These are phyloP conservation scores for Sindora glabra DNA, from an alignment of 306 rosid genomes.

Conservation along the genomic window DNA sequence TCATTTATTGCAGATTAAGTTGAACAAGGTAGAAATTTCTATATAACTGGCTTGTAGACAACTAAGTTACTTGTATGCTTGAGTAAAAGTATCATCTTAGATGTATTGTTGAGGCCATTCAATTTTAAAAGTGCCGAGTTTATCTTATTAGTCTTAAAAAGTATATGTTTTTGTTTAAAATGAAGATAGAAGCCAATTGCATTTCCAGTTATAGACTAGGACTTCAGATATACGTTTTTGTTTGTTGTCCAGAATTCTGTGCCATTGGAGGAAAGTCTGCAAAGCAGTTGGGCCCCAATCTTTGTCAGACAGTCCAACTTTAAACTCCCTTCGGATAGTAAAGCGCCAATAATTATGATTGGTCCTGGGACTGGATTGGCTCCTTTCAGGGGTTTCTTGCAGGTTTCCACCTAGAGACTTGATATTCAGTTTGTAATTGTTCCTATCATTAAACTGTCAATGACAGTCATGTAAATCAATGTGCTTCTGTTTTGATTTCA, in stretches of 20 bases:
- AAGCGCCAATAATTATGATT: slow-evolving; percentile 85
- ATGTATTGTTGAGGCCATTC: no score
- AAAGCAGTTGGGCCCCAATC: slow-evolving; percentile 91
- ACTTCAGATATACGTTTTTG: neutral
- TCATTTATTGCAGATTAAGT: slow-evolving; percentile 1
- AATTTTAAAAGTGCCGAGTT: no score
- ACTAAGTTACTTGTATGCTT: neutral
- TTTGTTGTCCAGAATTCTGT: slow-evolving; percentile 53
- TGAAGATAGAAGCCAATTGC: neutral
- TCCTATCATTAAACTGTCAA: neutral
- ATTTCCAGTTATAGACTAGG: neutral
- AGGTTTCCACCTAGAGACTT: slow-evolving; percentile 47
- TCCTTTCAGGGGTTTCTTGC: slow-evolving; percentile 99
- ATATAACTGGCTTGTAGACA: neutral
- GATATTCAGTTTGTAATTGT: slow-evolving; percentile 10
- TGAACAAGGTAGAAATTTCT: no score
- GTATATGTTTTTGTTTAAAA: no score
- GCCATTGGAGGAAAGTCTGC: slow-evolving; percentile 58
- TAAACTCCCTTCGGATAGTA: slow-evolving; percentile 72
- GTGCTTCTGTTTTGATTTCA: slow-evolving; percentile 28
- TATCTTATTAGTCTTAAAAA: no score
- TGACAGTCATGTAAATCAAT: neutral
- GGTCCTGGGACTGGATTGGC: slow-evolving; percentile 99
- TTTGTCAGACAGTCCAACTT: slow-evolving; percentile 94
- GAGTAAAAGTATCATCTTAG: neutral